Conservation (phyloP, 805 yeast genomes). For the Kodamaea kaohsiungensis region DNA sequence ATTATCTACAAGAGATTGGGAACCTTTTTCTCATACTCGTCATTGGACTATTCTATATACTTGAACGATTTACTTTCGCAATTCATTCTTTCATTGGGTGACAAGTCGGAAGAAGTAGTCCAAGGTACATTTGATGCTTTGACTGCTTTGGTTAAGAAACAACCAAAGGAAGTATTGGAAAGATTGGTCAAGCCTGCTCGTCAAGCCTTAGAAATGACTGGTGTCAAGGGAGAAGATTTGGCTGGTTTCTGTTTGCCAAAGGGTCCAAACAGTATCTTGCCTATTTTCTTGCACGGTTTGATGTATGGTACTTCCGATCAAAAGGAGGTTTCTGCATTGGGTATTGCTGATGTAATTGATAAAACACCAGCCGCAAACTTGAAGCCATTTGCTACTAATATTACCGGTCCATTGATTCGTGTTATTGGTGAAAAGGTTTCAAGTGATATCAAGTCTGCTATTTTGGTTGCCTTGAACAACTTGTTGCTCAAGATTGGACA, state of each 20-base stretch:
- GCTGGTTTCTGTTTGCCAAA: conserved; percentile 75
- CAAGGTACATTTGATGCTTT: conserved; percentile 65
- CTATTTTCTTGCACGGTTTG: conserved; percentile 90
- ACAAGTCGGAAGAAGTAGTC: conserved; percentile 61
- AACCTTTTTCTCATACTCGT: conserved; percentile 64
- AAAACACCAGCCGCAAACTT: conserved; percentile 82
- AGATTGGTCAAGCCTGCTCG: conserved; percentile 77
- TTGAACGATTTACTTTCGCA: conserved; percentile 73
- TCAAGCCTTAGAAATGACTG: conserved; percentile 67
- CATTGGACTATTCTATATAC: conserved; percentile 70
- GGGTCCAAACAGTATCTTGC: conserved; percentile 86
- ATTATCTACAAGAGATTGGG: conserved; percentile 68
- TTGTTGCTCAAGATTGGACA: conserved; percentile 83
- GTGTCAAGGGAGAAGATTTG: conserved; percentile 62
- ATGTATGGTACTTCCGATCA: conserved; percentile 89
- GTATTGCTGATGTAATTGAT: conserved; percentile 82
- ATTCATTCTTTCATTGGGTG: conserved; percentile 73
- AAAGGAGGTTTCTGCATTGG: conserved; percentile 84
- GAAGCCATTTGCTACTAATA: conserved; percentile 85
- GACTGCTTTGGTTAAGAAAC: conserved; percentile 63
- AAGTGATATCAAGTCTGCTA: conserved; percentile 92
- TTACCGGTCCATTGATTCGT: conserved; percentile 97
- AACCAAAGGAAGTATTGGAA: conserved; percentile 76
- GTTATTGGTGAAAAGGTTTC: conserved; percentile 95
- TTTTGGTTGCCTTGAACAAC: conserved; percentile 77